Percentiles rank a stretch among this genome's conserved stretches.
phyloP scores from a whole-genome alignment of 495 filamentous ascomycete species.

The Lindgomyces ingoldianus region DNA sequence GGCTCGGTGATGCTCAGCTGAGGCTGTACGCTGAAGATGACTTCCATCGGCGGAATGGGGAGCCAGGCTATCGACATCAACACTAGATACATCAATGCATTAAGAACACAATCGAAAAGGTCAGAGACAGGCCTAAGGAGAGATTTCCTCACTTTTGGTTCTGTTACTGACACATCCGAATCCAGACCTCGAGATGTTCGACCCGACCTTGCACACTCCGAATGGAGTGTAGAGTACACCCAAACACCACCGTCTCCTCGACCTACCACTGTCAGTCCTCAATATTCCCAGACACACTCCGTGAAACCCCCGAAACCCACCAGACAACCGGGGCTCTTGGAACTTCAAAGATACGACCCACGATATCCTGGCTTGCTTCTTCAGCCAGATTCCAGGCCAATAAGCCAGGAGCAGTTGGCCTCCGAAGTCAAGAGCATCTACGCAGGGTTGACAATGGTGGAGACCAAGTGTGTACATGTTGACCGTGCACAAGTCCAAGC shows the following conservation, averaged over 20 bases:
- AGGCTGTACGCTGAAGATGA: background rate
- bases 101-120: background rate
- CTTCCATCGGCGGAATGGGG: background rate
- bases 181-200: background rate
- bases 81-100: background rate
- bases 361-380: background rate
- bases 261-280: background rate
- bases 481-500: conserved; percentile 45
- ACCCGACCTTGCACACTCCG: background rate
- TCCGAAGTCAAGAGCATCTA: conserved; percentile 63
- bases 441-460: conserved; percentile 71
- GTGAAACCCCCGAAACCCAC: background rate
- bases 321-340: background rate
- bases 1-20: background rate
- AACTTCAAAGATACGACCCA: background rate
- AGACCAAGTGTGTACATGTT: conserved; percentile 74
- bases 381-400: conserved; percentile 20
- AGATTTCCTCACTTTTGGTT: background rate
- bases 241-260: background rate
- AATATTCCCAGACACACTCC: background rate
- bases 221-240: background rate
- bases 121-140: background rate
- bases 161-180: background rate
- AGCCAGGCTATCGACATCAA: background rate
- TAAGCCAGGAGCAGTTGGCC: conserved; percentile 21